Evolutionary conservation across 148 eudicot genomes (phyloP), one percentile per base, ranked within the genome.

Genomic region (Polygonum maritimum): DNA sequence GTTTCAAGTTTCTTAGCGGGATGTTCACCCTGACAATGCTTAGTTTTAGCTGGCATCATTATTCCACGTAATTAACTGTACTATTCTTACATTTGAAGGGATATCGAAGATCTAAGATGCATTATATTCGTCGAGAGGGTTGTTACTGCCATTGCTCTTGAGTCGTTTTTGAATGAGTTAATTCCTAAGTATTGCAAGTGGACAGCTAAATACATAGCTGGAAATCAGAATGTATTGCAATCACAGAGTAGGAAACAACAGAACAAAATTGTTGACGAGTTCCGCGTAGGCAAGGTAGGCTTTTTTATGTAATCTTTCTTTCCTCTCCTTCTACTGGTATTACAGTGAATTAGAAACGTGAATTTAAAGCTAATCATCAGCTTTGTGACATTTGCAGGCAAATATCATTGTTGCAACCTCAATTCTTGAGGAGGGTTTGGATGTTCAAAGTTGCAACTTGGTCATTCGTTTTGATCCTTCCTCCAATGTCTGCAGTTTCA

Each of bases 351-450:
- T 4, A 9, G 36, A 57, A 63, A 33, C 33, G n/a, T 67, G 71
- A 35, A 67, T 36, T 33, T 67, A 36, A 3, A 5, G 16, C 21
- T 67, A 5, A n/a, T 22, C 47, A 19, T 7, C 19, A 38, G 22
- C 12, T 22, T 36, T 13, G 31, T 33, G 38, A 48, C 63, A 55
- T 63, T 77, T 77, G 71, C 84, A 96, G 99, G 93, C 88, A 48
- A 83, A 96, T 60, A 89, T 96, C 62, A 87, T 96, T 76, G 88
- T 96, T 74, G 94, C 99, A 35, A 96, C 99, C 71, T 89, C 98
- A 11, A 84, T 96, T 76, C 97, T 96, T 54, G 99, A 95, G 55
- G 92, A 88, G 77, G 89, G 92, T 63, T 70, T 88, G 65, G 92
- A 88, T 72, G 88, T 88, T 54, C 92, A 86, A 76, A 87, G 88